These are phyloP conservation scores for Tolypocladium sp. DNA, from an alignment of 2,329 filamentous ascomycete genomes.

Conservation along the genomic window DNA sequence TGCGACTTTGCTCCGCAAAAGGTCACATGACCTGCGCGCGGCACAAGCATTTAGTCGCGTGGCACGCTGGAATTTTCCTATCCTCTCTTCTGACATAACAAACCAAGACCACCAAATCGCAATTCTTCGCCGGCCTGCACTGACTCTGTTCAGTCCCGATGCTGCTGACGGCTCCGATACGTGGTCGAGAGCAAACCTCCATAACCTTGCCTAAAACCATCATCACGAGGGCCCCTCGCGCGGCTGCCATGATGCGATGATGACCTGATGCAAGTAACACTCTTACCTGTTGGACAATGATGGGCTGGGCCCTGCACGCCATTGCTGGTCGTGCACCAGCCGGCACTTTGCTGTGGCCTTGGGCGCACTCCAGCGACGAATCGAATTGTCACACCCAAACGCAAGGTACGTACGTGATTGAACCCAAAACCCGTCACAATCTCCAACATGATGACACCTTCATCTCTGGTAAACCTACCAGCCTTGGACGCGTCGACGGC, in stretches of 20 bases:
- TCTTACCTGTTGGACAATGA: background rate
- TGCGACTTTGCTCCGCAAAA: no score
- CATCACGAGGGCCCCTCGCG: slow-evolving; percentile 57
- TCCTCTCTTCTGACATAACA: slow-evolving; percentile 17
- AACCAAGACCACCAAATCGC: slow-evolving; percentile 34
- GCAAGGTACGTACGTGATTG: background rate
- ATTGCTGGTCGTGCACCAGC: no score
- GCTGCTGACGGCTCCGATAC: slow-evolving; percentile 41
- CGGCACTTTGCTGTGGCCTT: background rate
- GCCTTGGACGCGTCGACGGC: slow-evolving; percentile 14
- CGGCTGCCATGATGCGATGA: slow-evolving; percentile 58
- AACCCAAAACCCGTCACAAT: background rate
- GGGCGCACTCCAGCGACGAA: background rate
- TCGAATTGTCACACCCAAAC: background rate
- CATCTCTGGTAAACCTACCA: slow-evolving; percentile 34
- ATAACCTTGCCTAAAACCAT: slow-evolving; percentile 59
- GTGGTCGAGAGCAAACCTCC: slow-evolving; percentile 48
- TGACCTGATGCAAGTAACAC: slow-evolving; percentile 60
- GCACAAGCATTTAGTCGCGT: background rate
- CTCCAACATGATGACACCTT: slow-evolving; percentile 22
- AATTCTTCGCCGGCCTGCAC: slow-evolving; percentile 29
- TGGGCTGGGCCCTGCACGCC: background rate
- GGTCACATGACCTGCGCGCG: background rate
- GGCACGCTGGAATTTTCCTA: background rate
- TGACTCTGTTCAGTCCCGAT: slow-evolving; percentile 20